Base-by-base conservation (phyloP, 2,329 filamentous ascomycete species). In the Cytospora paraplurivora region DNA sequence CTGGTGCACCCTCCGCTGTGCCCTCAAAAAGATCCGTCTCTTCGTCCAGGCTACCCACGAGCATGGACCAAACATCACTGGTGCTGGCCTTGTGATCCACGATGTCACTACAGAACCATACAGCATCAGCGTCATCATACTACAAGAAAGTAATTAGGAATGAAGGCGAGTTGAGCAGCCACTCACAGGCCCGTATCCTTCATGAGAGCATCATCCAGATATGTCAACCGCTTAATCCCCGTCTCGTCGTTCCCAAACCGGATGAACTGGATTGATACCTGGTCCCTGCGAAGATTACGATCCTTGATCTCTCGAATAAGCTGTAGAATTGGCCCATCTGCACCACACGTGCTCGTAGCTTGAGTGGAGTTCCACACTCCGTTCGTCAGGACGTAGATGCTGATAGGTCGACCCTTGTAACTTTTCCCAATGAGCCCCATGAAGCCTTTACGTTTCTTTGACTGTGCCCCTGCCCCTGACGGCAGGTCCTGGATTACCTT, bases 71-170 rank as follows among this genome's bases (percentile, higher is more conserved):
- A 17, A 60, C 37, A 17, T 37, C 49, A 27, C 38, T 32, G 10
- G 19, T 54, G 41, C 50, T 60, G 13, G 21, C 13, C 38, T 60
- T 60, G 50, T 75, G n/a, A 65, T 64, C 0, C 62, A 70, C 13
- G 71, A 72, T 51, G 64, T 75, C n/a, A 54, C 58, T 60, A 7
- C 13, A n/a, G 12, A 1, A 35, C 5, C 44, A 47, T 10, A 7
- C 11, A n/a, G n/a, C 7, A 37, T 60, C 37, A 49, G 32, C 19
- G 8, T 54, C 8, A 19, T 1, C n/a, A 38, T 21, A 7, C 1
- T 3, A 10, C 6, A 15, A 13, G 7, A 33, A 7, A 4, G 4
- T 11, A 37, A 10, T 6, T 32, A 2, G 8, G 34, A 1, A 1
- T 34, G 10, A 7, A 15, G 17, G 19, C 3, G 13, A 8, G 8